A percentile compares a stretch with the other conserved stretches of the same genome.
phyloP scores from a whole-genome alignment of 495 filamentous ascomycete species.

The Hapsidospora chrysogenum region DNA sequence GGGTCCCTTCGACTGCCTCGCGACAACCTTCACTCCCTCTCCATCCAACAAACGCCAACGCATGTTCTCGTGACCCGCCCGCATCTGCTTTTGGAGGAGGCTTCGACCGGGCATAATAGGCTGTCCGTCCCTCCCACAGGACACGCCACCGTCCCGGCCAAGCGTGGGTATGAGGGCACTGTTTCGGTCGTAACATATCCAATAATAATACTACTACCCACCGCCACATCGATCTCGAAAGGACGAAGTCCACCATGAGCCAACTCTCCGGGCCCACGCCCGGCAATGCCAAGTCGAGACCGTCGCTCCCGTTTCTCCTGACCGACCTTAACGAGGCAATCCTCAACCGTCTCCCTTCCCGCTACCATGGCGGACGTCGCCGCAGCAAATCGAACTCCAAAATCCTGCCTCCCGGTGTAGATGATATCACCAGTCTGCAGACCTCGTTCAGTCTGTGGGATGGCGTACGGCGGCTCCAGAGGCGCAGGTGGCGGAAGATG shows the following conservation, averaged over 20 bases:
- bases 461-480: slow-evolving; percentile 52
- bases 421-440: slow-evolving; percentile 50
- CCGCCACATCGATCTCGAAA: no score
- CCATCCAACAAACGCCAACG: no score
- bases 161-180: no score
- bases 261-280: neutral
- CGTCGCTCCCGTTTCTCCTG: neutral
- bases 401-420: slow-evolving; percentile 3
- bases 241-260: neutral
- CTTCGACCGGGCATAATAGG: no score
- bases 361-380: neutral
- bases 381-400: slow-evolving; percentile 2
- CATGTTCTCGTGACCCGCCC: no score
- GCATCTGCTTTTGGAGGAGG: no score
- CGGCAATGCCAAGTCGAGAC: neutral
- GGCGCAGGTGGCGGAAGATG: slow-evolving; percentile 67
- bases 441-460: slow-evolving; percentile 65
- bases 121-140: no score
- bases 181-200: no score
- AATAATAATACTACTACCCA: no score
- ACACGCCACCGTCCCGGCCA: no score
- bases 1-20: no score
- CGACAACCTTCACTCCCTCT: no score
- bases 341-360: slow-evolving; percentile 2
- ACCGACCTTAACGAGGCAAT: slow-evolving; percentile 1